Evolutionary conservation across 106 monocot species (phyloP).

Genomic region (Agapanthus africanus): DNA sequence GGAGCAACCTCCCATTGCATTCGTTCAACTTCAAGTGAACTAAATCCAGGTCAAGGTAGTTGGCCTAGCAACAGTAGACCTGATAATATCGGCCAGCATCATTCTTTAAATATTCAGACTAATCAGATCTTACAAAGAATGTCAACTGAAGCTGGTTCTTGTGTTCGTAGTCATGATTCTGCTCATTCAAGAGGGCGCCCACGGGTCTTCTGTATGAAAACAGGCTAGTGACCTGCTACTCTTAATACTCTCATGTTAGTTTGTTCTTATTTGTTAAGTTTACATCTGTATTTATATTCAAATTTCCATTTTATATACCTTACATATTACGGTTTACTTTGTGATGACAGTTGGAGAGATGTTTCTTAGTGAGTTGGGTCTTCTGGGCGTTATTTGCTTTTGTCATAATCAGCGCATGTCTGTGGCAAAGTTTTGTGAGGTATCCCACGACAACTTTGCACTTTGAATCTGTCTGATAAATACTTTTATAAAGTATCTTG

Average conservation of each 20-base stretch:
- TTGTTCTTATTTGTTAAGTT: background rate
- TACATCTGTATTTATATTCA: background rate
- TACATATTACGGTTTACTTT: constrained; percentile 7
- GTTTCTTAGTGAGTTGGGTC: constrained; percentile 58
- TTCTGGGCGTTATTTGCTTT: constrained; percentile 66
- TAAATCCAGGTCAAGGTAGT: constrained; percentile 3
- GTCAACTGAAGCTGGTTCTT: constrained; percentile 9
- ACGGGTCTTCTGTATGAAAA: constrained; percentile 58
- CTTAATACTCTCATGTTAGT: background rate
- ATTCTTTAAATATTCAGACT: constrained; percentile 12
- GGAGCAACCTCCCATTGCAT: background rate
- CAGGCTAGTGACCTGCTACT: constrained; percentile 26
- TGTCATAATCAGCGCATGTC: constrained; percentile 79
- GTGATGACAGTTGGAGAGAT: constrained; percentile 69
- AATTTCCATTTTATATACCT: constrained; percentile 1
- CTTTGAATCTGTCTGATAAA: background rate
- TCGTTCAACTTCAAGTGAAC: constrained; percentile 17
- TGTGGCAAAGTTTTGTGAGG: constrained; percentile 89
- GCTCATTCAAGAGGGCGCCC: constrained; percentile 24
- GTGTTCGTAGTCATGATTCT: constrained; percentile 17
- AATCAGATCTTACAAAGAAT: constrained; percentile 9
- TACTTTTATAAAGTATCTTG: background rate
- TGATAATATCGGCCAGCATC: constrained; percentile 13
- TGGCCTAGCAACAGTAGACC: background rate
- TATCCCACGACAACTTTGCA: constrained; percentile 11